Percentiles rank a stretch among this genome's conserved stretches.
Evolutionary conservation across 2,329 filamentous ascomycete genomes (phyloP).

Genomic region (Xylariaceae sp.): DNA sequence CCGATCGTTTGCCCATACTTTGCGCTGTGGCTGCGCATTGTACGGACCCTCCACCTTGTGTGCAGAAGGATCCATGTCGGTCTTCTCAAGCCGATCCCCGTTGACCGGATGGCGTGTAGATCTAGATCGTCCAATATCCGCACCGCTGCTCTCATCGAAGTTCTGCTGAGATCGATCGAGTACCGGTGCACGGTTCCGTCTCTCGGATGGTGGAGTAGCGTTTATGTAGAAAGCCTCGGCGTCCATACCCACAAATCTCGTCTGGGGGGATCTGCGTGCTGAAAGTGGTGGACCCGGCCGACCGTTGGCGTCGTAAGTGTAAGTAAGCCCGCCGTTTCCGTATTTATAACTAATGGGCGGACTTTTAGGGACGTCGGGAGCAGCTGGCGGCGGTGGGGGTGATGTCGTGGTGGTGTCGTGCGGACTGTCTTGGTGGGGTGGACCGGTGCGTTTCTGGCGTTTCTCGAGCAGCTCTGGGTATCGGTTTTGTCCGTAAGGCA

Average conservation of each 20-base stretch:
- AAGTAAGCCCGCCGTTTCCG: conserved; percentile 41
- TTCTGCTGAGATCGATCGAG: conserved; percentile 35
- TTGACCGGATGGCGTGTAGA: conserved; percentile 34
- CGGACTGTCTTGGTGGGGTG: conserved; percentile 45
- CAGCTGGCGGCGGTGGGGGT: conserved; percentile 49
- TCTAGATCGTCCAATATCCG: conserved; percentile 23
- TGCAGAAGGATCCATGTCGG: conserved; percentile 23
- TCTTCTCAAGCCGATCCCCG: conserved; percentile 31
- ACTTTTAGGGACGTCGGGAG: conserved; percentile 63
- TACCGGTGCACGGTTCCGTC: conserved; percentile 29
- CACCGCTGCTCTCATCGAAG: conserved; percentile 33
- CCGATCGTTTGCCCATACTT: conserved; percentile 74
- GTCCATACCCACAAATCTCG: conserved; percentile 32
- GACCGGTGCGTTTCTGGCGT: conserved; percentile 46
- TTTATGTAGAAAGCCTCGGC: conserved; percentile 40
- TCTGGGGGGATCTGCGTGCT: conserved; percentile 30
- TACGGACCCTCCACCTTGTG: conserved; percentile 44
- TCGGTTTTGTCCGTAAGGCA: conserved; percentile 49
- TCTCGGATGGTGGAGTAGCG: conserved; percentile 28
- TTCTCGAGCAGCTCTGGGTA: conserved; percentile 49
- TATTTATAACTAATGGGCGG: conserved; percentile 61
- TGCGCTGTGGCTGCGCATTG: conserved; percentile 47
- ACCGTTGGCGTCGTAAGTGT: conserved; percentile 36
- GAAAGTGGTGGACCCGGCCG: conserved; percentile 35
- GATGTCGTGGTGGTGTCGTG: conserved; percentile 35